phyloP scores from a whole-genome alignment of 2,329 filamentous ascomycete species.

The Sporothrix sp. region DNA sequence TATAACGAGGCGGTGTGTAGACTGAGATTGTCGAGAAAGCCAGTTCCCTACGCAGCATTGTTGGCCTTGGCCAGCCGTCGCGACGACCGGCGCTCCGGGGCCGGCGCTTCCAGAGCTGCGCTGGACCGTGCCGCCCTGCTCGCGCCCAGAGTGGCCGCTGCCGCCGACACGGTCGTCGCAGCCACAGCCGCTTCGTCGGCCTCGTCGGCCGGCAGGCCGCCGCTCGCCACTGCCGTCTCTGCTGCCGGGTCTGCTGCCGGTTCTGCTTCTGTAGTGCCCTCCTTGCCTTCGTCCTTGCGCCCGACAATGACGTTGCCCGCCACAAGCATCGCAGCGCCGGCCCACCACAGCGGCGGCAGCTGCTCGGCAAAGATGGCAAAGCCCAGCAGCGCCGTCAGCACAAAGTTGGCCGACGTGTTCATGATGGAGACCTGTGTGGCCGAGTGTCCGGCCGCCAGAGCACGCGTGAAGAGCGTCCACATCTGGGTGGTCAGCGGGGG shows the following conservation, averaged over 20 bases:
- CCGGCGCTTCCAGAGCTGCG: too few relatives aligned
- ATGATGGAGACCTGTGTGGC: slow-evolving; percentile 74
- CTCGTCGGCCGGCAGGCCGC: neutral
- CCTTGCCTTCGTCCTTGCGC: slow-evolving; percentile 46
- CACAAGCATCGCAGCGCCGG: slow-evolving; percentile 61
- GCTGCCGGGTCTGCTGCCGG: neutral
- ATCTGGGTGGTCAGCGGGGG: slow-evolving; percentile 37
- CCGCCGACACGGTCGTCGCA: neutral
- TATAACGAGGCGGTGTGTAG: too few relatives aligned
- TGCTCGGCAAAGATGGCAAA: slow-evolving; percentile 60
- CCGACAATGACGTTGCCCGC: slow-evolving; percentile 72
- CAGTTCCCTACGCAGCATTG: too few relatives aligned
- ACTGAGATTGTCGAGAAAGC: too few relatives aligned
- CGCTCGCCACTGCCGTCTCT: neutral
- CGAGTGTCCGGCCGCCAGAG: slow-evolving; percentile 62
- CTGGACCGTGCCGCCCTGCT: too few relatives aligned
- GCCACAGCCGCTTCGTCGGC: neutral
- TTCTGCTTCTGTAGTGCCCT: slow-evolving; percentile 27
- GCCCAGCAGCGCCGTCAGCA: slow-evolving; percentile 65
- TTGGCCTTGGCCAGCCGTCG: too few relatives aligned
- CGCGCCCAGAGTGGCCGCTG: neutral
- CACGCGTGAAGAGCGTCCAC: slow-evolving; percentile 76
- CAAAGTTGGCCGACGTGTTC: slow-evolving; percentile 74
- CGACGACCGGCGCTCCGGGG: too few relatives aligned
- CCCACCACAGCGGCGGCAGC: slow-evolving; percentile 66